Evolutionary conservation across 371 early-diverging fungal genomes (phyloP), one percentile per base, ranked within the genome.

Genomic region (Neoconidiobolus thromboides): DNA sequence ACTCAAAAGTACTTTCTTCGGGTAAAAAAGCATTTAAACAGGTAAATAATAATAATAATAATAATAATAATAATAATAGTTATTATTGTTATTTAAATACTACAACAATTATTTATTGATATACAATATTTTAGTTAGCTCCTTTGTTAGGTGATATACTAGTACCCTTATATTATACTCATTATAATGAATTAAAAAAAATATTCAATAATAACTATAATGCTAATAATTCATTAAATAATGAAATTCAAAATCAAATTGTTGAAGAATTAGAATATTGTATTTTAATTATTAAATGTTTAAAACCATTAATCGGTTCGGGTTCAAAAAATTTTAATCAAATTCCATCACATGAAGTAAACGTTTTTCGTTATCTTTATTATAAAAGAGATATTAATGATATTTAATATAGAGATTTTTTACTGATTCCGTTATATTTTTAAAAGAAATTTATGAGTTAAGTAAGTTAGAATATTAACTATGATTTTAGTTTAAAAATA

Each of bases 261-360:
- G 55, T 63, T 3, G 60, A 56, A 15, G 77, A 74, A 43, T 59
- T 83, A 57, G 74, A 74, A 40, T 72, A 77, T 38, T 75, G 75
- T 0, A 63, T 75, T 5, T 67, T 75, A 51, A 75, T 81, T 37
- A 68, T 88, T n/a, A 85, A 86, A 61, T 81, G 80, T 51, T 62
- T 90, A 60, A 71, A 87, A 10, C 71, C 83, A 26, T 66, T 89
- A 43, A 75, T 85, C 64, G n/a, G 46, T 46, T 6, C n/a, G 9
- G 46, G 46, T 15, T 77, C 82, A 26, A 80, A 81, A 63, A 89
- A 89, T n/a, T 86, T 83, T 58, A 67, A 73, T 10, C 80, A 83
- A 61, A 75, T 83, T 47, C 71, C 81, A 43, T 72, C 78, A 43
- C 70, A 69, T n/a, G 74, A 79, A 12, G 85, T 78, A 56, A 74